phyloP scores from a whole-genome alignment of 345 rosid species.

The Salix koriyanagi region DNA sequence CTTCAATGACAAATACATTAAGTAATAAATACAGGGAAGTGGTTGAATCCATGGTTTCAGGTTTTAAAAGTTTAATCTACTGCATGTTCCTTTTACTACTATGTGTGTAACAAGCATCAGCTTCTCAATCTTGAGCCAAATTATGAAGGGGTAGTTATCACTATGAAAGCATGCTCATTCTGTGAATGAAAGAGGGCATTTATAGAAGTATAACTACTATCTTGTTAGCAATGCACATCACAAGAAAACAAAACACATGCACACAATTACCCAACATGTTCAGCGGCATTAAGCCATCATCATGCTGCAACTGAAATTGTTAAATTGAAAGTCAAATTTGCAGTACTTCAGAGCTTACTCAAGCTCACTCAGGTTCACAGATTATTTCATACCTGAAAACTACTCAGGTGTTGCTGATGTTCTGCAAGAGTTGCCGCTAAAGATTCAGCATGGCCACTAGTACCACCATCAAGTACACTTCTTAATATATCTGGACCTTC shows the following conservation, averaged over 20 bases:
- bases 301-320: not conserved
- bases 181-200: not conserved
- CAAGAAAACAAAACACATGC: slow-evolving; percentile 2
- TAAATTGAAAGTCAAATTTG: not conserved
- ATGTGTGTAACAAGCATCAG: not conserved
- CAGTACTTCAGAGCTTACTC: not conserved
- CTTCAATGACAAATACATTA: too few species aligned
- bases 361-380: not conserved
- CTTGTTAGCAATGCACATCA: not conserved
- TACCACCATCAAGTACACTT: slow-evolving; percentile 64
- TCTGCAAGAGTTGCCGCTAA: slow-evolving; percentile 85
- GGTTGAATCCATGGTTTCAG: not conserved
- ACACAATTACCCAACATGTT: not conserved
- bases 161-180: not conserved
- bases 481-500: slow-evolving; percentile 95
- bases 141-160: too few species aligned
- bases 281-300: not conserved
- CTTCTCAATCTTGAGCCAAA: not conserved
- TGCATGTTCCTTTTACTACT: not conserved
- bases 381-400: slow-evolving; percentile 69
- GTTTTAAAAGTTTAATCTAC: not conserved
- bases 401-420: slow-evolving; percentile 97
- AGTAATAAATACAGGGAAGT: not conserved
- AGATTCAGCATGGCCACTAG: slow-evolving; percentile 88
- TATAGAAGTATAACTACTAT: not conserved